Conservation (phyloP, 768 basidiomycete species). For the Lactifluus subvellereus region DNA sequence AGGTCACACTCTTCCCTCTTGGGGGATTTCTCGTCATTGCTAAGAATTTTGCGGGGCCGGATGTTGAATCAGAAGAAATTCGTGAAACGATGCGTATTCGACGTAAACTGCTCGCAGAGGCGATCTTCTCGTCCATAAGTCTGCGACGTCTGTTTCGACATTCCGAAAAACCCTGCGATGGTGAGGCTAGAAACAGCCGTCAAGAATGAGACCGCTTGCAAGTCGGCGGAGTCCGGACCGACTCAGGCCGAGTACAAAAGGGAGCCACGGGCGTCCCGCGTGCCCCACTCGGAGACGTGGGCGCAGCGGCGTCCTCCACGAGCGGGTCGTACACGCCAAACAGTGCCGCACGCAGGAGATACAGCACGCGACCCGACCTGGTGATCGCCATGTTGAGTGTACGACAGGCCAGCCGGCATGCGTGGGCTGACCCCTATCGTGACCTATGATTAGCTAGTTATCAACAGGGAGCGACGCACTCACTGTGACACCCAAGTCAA, state of each 20-base stretch:
- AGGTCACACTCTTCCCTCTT: conserved; percentile 62
- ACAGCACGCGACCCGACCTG: not conserved
- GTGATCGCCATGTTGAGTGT: not conserved
- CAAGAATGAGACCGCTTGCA: not conserved
- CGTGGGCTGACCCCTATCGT: not conserved
- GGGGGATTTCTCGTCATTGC: conserved; percentile 51
- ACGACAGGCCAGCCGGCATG: not conserved
- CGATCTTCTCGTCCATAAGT: not conserved
- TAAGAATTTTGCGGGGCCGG: conserved; percentile 61
- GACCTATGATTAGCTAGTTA: too few relatives aligned
- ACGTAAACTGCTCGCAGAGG: conserved; percentile 27
- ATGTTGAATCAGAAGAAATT: conserved; percentile 53
- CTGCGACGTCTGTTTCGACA: not conserved
- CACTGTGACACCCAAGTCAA: not conserved
- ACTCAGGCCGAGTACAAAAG: too few relatives aligned
- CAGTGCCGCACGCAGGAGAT: not conserved
- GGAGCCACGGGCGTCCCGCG: too few relatives aligned
- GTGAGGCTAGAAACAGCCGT: not conserved
- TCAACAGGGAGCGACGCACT: too few relatives aligned
- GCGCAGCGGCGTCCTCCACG: not conserved
- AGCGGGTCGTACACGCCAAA: not conserved
- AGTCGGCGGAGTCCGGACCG: too few relatives aligned
- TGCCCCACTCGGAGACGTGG: too few relatives aligned
- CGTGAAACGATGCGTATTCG: conserved; percentile 39
- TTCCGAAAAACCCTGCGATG: not conserved